phyloP scores from a whole-genome alignment of 106 monocot species.

The Gastrodia elata region DNA sequence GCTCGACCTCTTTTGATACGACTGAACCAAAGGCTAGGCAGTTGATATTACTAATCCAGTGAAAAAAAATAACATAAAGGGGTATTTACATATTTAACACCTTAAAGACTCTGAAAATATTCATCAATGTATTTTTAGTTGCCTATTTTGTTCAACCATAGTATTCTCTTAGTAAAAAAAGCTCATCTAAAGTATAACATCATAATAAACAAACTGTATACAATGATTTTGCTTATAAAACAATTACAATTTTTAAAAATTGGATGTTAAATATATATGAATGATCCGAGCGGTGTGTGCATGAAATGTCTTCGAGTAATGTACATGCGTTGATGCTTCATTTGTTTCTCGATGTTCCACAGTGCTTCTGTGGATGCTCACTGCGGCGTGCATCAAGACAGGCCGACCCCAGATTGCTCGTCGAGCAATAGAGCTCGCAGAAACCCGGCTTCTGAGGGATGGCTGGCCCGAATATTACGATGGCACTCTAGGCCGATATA shows the following conservation, averaged over 20 bases:
- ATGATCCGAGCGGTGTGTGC: no score
- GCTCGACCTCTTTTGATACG: no score
- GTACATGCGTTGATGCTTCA: neutral
- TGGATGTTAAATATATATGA: no score
- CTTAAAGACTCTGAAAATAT: no score
- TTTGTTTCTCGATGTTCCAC: constrained; percentile 1
- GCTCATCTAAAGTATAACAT: neutral
- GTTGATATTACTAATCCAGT: no score
- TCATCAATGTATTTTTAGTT: no score
- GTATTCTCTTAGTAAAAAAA: neutral
- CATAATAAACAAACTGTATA: neutral
- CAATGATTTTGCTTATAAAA: neutral
- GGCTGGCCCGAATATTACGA: constrained; percentile 71
- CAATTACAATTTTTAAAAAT: no score
- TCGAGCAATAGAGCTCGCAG: constrained; percentile 34
- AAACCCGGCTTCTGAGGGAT: constrained; percentile 32
- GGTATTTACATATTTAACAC: no score
- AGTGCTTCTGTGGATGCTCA: constrained; percentile 45
- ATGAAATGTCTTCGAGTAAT: neutral
- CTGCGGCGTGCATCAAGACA: constrained; percentile 45
- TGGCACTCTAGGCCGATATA: constrained; percentile 48
- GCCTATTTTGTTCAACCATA: neutral
- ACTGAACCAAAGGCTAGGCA: no score
- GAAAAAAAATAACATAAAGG: no score
- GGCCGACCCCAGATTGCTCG: constrained; percentile 39